Evolutionary conservation across 345 rosid species (phyloP), one percentile per base, ranked within the genome.

Genomic region (Kernera saxatilis): DNA sequence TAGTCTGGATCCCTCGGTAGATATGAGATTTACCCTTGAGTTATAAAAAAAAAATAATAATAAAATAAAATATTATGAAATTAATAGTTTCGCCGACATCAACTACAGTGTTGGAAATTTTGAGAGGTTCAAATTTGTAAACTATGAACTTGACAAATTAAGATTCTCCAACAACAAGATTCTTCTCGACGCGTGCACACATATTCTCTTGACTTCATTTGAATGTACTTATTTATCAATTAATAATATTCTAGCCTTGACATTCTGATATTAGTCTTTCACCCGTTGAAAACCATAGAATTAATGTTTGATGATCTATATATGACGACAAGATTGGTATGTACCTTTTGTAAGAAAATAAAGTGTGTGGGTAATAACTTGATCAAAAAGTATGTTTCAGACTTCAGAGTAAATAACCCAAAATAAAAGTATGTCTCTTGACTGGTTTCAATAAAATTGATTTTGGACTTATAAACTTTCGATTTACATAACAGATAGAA

Each of bases 81-180:
- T n/a, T n/a, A n/a, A 17, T 15, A 69, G 14, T 56, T 44, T 69
- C 26, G 52, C 61, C 53, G 64, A 32, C 64, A 72, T 52, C 55
- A 57, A 69, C 18, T 14, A 27, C 15, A 52, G 45, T 72, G 54
- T 53, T 37, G 7, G 61, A 39, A 30, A 14, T 10, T 61, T n/a
- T 71, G 52, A 39, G 51, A 51, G 44, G 33, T 39, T 39, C 14
- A 21, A 19, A 49, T 4, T 4, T 59, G 10, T 59, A 49, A 58
- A 60, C 35, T 14, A 32, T 23, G 39, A 50, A 52, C 30, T 39
- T 41, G 75, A 29, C 36, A 50, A 29, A 29, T 41, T 21, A 53
- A 73, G 23, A 45, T 54, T 53, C 64, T 44, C 57, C 41, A 26
- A 26, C 49, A 13, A 32, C 17, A 53, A 14, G 44, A 55, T 43